A percentile compares a stretch with the other conserved stretches of the same genome.
Conservation (phyloP, 192 early-diverging fungal genomes). For the Umbelopsis sp. region DNA sequence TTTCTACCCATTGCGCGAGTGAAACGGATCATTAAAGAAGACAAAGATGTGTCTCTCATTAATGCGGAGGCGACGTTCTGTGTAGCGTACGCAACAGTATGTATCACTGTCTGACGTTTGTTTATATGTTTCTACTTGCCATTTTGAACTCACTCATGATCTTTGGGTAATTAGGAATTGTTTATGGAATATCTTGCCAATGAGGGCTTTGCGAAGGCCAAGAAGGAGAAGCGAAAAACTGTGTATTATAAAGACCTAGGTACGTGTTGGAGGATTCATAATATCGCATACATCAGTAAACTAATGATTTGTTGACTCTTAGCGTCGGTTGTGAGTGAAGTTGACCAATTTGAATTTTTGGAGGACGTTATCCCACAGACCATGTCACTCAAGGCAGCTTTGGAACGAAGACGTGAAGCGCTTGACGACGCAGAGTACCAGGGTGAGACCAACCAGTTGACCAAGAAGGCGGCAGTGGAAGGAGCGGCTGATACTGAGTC, state of each 20-base stretch:
- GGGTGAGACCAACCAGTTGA: background rate
- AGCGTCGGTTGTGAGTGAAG: conserved; percentile 38
- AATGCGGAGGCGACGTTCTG: conserved; percentile 68
- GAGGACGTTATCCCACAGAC: conserved; percentile 50
- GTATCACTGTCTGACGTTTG: background rate
- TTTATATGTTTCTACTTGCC: background rate
- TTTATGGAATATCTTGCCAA: conserved; percentile 69
- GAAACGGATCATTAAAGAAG: conserved; percentile 74
- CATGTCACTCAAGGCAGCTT: conserved; percentile 43
- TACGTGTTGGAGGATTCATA: conserved; percentile 17
- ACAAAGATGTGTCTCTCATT: conserved; percentile 69
- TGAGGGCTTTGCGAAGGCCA: conserved; percentile 62
- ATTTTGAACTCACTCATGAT: background rate
- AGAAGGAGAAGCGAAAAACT: conserved; percentile 70
- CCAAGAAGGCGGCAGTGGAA: conserved; percentile 29
- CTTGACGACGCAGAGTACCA: conserved; percentile 38
- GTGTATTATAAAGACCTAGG: conserved; percentile 75
- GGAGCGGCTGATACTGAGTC: conserved; percentile 31
- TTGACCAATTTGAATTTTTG: conserved; percentile 39
- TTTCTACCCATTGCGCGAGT: conserved; percentile 67
- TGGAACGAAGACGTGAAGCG: conserved; percentile 40
- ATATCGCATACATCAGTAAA: too few species aligned
- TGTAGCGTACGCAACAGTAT: conserved; percentile 66
- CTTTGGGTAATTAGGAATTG: conserved; percentile 54
- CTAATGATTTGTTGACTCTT: background rate